Evolutionary conservation across 768 basidiomycete species (phyloP), one percentile per base, ranked within the genome.

Genomic region (Artomyces pyxidatus): DNA sequence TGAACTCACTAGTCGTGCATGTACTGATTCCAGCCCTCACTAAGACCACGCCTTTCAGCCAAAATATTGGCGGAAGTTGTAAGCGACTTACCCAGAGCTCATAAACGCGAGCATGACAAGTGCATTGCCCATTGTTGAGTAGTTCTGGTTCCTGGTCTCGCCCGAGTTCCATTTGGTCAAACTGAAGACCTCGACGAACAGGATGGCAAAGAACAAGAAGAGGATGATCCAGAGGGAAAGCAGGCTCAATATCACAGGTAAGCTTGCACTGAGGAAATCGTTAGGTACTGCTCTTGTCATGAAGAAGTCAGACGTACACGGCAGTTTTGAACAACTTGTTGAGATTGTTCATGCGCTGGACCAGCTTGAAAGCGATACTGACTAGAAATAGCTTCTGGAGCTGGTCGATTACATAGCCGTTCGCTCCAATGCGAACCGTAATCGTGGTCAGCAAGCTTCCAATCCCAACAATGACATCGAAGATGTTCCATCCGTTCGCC

Each of bases 251-350:
- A 98, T 93, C 21, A 83, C 83, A 0, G 90, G 89, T 42, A 96
- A 68, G 66, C 88, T 90, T 38, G 92, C 81, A 10, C 92, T 93
- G 48, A 49, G 42, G 40, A 16, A 22, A 44, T 42, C 28, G 32
- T 6, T 45, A 47, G 25, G n/a, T 49, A 19, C 19, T 30, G 37
- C 42, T 48, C 11, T 21, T 26, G 4, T 19, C 10, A 6, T 12
- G 45, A 21, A 9, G 48, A 16, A 19, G n/a, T n/a, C n/a, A n/a
- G 8, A 74, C 92, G 44, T 72, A 95, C 91, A 88, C 78, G 5
- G 89, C 88, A 16, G 92, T 96, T 70, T 97, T 97, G 77, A 97
- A 97, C 16, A 98, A 72, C 68, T 94, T 90, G 60, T 97, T 97
- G 53, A 98, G 71, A 53, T 80, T 81, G 59, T 89, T 83, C 51